Evolutionary conservation across 1,139 yeast species (phyloP).

Genomic region (Kodamaea derodonti): DNA sequence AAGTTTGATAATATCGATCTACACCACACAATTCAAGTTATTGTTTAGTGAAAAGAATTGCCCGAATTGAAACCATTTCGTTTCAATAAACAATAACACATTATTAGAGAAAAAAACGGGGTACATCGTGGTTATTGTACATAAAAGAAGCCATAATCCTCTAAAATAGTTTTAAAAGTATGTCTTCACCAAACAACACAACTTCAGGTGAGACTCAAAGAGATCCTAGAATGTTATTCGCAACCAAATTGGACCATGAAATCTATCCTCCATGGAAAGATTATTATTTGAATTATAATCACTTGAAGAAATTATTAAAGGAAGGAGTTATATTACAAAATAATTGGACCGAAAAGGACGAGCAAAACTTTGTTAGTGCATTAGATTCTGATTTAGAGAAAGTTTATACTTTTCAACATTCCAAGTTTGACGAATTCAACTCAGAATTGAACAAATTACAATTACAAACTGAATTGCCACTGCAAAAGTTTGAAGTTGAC

Average conservation of each 20-base stretch:
- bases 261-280: constrained; percentile 86
- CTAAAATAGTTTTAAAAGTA: too few relatives aligned
- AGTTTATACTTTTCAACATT: constrained; percentile 82
- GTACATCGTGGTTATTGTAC: too few relatives aligned
- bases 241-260: constrained; percentile 77
- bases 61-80: too few relatives aligned
- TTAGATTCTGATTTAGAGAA: constrained; percentile 85
- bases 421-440: constrained; percentile 67
- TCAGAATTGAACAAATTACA: constrained; percentile 65
- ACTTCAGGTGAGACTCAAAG: constrained; percentile 1
- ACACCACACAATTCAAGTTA: too few relatives aligned
- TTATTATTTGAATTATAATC: constrained; percentile 75
- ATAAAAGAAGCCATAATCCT: too few relatives aligned
- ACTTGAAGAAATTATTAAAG: constrained; percentile 74
- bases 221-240: constrained; percentile 64
- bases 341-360: constrained; percentile 50
- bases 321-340: constrained; percentile 61
- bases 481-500: constrained; percentile 46
- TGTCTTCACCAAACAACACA: neutral
- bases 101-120: too few relatives aligned
- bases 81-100: too few relatives aligned
- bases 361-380: constrained; percentile 73
- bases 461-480: constrained; percentile 29
- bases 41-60: too few relatives aligned
- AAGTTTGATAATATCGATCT: too few relatives aligned